Evolutionary conservation across 495 filamentous ascomycete species (phyloP), one percentile per base, ranked within the genome.

Genomic region (Penicillium egyptiacum): DNA sequence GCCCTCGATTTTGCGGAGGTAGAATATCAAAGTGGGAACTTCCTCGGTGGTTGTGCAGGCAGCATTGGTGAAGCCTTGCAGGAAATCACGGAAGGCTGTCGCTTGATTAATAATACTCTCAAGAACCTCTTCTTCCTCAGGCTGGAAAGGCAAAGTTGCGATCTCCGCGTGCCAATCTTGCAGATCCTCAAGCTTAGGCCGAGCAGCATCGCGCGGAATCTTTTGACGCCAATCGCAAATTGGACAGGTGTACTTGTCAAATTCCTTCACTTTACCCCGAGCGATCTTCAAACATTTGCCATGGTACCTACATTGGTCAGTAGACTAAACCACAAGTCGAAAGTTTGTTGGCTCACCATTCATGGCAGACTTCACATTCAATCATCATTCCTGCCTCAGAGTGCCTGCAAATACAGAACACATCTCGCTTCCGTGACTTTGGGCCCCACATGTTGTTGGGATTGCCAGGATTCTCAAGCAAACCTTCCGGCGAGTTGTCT

Each of bases 371-470:
- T 70, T 96, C 93, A 73, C 94, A 99, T 69, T 99, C 94, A 61
- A 99, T 96, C 94, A 99, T 99, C 88, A 97, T 93, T 22, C 94
- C 94, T 35, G 93, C 90, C 70, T 99, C 94, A 17, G 88, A 85
- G 56, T 86, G 87, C 53, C 94, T 86, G 72, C 94, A 99, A 63
- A 99, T 96, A 73, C 94, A 99, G 72, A 98, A 99, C 4, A 97
- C 92, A 70, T 97, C 92, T 40, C 89, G 79, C 52, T 78, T 76
- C 33, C 70, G 69, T 48, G 80, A 81, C 51, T 79, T 79, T 30
- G 69, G 71, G 52, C 74, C 72, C 74, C 76, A 80, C 64, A 77
- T 76, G 63, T 76, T 76, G 62, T 75, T 58, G 10, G 59, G 57
- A 46, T 37, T 55, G 20, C 31, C 75, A 42, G 69, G 72, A 48